Conservation (phyloP, 1,284 basidiomycete genomes). For the Porodaedalea pini region DNA sequence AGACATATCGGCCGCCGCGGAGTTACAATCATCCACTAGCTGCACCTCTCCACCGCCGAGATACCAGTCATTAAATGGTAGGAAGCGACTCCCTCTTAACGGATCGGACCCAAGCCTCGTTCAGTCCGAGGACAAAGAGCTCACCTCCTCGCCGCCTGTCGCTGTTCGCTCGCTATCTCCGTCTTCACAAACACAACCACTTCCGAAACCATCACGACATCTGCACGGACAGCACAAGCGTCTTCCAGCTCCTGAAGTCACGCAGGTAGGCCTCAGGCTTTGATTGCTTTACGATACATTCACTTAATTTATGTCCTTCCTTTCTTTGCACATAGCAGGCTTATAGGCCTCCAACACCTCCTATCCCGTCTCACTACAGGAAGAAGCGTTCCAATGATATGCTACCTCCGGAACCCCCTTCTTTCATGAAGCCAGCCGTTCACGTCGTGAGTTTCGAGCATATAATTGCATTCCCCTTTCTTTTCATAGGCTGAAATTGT, state of each 20-base stretch:
- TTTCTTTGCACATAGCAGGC: constrained; percentile 22
- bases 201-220: constrained; percentile 12
- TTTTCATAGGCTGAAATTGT: neutral
- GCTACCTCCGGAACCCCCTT: constrained; percentile 15
- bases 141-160: constrained; percentile 1
- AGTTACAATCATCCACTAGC: neutral
- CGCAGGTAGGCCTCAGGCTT: constrained; percentile 1
- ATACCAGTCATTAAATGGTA: constrained; percentile 7
- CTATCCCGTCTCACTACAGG: constrained; percentile 28
- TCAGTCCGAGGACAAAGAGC: neutral
- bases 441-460: constrained; percentile 12
- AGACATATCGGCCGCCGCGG: no score
- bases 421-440: constrained; percentile 13
- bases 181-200: neutral
- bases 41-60: constrained; percentile 6
- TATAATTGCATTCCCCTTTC: neutral
- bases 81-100: neutral
- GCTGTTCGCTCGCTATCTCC: constrained; percentile 2
- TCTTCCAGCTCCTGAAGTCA: constrained; percentile 6
- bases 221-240: constrained; percentile 26
- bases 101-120: neutral
- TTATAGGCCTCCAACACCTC: constrained; percentile 36
- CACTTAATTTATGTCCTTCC: neutral
- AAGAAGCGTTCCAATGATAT: constrained; percentile 24
- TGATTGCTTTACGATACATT: constrained; percentile 6